phyloP scores from a whole-genome alignment of 345 rosid genomes.

The Stellera chamaejasme region DNA sequence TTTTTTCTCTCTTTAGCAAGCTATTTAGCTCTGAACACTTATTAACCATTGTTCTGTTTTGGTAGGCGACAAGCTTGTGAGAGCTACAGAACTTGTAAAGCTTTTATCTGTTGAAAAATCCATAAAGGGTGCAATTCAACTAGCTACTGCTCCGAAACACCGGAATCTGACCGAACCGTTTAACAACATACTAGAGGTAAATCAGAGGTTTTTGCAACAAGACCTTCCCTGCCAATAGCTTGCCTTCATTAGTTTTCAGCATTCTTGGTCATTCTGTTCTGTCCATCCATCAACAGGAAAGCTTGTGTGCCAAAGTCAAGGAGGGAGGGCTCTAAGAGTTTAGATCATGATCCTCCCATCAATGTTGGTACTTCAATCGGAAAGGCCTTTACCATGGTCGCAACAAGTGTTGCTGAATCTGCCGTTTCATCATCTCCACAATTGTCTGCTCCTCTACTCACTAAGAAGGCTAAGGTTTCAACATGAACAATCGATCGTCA shows the following conservation, averaged over 20 bases:
- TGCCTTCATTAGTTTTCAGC: not conserved
- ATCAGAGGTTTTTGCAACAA: too few species aligned
- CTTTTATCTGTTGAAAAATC: slow-evolving; percentile 72
- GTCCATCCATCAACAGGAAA: slow-evolving; percentile 47
- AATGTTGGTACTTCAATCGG: slow-evolving; percentile 18
- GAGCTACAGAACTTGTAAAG: slow-evolving; percentile 70
- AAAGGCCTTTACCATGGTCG: slow-evolving; percentile 16
- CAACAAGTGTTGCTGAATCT: slow-evolving; percentile 28
- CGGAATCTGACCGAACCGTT: slow-evolving; percentile 85
- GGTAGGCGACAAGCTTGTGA: too few species aligned
- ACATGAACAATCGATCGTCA: slow-evolving; percentile 25
- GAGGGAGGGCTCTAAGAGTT: slow-evolving; percentile 12
- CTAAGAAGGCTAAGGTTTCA: too few species aligned
- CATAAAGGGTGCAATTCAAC: slow-evolving; percentile 82
- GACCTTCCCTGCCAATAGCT: too few species aligned
- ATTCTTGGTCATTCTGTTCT: slow-evolving; percentile 9
- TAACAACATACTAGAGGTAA: slow-evolving; percentile 73
- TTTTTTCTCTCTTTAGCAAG: too few species aligned
- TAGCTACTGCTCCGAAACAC: slow-evolving; percentile 84
- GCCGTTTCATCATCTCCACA: slow-evolving; percentile 19
- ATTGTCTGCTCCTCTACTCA: slow-evolving; percentile 36
- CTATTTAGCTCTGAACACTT: too few species aligned
- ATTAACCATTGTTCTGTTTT: too few species aligned
- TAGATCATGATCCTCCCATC: slow-evolving; percentile 6
- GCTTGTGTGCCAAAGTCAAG: slow-evolving; percentile 50